These are phyloP conservation scores for Eucalyptus tenuipes DNA, from an alignment of 345 rosid species.

Conservation along the genomic window DNA sequence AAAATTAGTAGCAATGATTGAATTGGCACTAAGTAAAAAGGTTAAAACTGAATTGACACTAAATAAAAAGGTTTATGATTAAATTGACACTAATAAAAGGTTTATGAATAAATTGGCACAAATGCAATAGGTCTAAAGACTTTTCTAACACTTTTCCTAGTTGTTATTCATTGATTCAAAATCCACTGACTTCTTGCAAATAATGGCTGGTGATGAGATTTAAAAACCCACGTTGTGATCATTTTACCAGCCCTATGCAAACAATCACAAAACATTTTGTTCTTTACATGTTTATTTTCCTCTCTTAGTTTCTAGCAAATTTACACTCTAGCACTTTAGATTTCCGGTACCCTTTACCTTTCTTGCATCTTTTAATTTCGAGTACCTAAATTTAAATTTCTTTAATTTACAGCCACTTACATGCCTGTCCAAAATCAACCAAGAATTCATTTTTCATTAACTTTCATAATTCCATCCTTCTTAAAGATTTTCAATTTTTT, in stretches of 20 bases:
- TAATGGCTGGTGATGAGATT: neutral
- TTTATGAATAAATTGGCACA: rapidly evolving
- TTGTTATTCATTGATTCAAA: neutral
- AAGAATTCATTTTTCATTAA: neutral
- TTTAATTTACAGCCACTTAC: neutral
- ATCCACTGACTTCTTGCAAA: neutral
- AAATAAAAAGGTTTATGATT: no score
- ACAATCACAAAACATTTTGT: no score
- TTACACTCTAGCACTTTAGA: neutral
- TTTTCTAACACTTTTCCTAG: no score
- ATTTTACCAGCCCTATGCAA: neutral
- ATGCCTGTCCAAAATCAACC: neutral
- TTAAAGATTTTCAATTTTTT: neutral
- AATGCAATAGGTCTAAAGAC: no score
- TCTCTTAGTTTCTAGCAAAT: neutral
- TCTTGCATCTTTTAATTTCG: neutral
- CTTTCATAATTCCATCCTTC: neutral
- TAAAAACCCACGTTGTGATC: no score
- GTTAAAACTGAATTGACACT: no score
- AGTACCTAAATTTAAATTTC: neutral
- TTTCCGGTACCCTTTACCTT: neutral
- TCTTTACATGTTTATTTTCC: neutral
- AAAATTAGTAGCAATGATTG: no score
- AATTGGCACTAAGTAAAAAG: no score
- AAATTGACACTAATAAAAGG: rapidly evolving